Conservation (phyloP, 768 basidiomycete genomes). For the Calocera viscosa region DNA sequence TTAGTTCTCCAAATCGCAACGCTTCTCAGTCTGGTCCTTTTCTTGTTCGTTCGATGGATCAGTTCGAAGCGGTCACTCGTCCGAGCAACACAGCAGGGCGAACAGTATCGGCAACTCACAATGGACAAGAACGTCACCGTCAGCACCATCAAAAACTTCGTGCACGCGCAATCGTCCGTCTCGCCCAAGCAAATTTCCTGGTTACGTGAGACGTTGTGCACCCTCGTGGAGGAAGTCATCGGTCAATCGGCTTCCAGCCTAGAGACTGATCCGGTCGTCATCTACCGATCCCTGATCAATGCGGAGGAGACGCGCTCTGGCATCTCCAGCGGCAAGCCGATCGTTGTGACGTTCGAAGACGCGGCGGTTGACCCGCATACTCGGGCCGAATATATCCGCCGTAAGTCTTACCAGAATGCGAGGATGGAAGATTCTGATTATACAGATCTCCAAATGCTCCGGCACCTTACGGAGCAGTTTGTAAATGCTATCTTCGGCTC, state of each 20-base stretch:
- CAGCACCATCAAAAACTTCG: too few species aligned
- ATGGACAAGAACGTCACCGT: too few species aligned
- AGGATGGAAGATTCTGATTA: conserved; percentile 10
- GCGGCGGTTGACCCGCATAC: conserved; percentile 74
- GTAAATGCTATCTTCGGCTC: conserved; percentile 60
- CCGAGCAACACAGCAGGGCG: too few species aligned
- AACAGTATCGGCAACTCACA: too few species aligned
- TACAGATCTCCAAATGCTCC: conserved; percentile 80
- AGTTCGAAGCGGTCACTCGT: too few species aligned
- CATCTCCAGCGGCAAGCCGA: conserved; percentile 43
- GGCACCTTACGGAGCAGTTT: conserved; percentile 74
- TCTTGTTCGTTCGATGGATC: too few species aligned
- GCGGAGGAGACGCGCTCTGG: conserved; percentile 79
- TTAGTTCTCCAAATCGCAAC: too few species aligned
- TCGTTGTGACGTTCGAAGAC: conserved; percentile 68
- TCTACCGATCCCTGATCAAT: conserved; percentile 67
- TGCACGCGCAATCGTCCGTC: too few species aligned
- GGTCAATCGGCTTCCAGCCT: conserved; percentile 67
- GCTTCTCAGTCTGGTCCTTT: too few species aligned
- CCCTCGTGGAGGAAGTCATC: conserved; percentile 61
- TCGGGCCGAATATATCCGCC: conserved; percentile 74
- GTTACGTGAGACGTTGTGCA: conserved; percentile 64
- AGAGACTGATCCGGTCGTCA: conserved; percentile 73
- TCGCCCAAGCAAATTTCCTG: conserved; percentile 71
- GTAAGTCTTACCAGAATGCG: conserved; percentile 38